phyloP scores from a whole-genome alignment of 306 rosid genomes.

The Vachellia pachyceras region DNA sequence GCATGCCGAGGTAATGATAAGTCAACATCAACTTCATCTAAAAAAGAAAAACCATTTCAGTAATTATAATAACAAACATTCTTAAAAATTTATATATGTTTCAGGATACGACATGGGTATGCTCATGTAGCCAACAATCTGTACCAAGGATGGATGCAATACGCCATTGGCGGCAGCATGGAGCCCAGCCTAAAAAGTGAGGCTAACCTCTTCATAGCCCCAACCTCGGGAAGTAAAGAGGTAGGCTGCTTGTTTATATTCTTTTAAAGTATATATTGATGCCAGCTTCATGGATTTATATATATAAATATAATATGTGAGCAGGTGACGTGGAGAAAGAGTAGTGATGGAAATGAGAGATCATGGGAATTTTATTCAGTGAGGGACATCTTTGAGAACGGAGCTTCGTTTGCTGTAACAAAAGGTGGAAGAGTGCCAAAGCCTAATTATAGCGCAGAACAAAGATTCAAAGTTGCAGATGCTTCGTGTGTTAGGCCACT shows the following conservation, averaged over 20 bases:
- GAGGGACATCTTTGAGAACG: constrained; percentile 43
- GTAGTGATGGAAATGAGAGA: background rate
- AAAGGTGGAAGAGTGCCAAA: constrained; percentile 14
- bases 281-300: too few species aligned
- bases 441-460: constrained; percentile 34
- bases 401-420: constrained; percentile 42
- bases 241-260: background rate
- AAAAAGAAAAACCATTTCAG: too few species aligned
- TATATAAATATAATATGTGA: background rate
- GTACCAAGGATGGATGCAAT: constrained; percentile 45
- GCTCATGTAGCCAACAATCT: constrained; percentile 50
- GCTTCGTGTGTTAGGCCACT: constrained; percentile 36
- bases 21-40: background rate
- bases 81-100: background rate
- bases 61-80: background rate
- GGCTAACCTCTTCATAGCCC: constrained; percentile 52
- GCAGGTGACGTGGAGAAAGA: constrained; percentile 49
- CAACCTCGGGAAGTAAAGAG: constrained; percentile 36
- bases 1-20: constrained; percentile 38
- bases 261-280: too few species aligned
- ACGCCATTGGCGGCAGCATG: constrained; percentile 47
- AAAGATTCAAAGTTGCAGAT: constrained; percentile 33
- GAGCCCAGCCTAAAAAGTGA: constrained; percentile 47
- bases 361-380: constrained; percentile 39
- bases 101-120: constrained; percentile 43